A percentile compares a stretch with the other conserved stretches of the same genome.
These are phyloP conservation scores for Epicoccum nigrum DNA, from an alignment of 2,329 filamentous ascomycete genomes.

Conservation along the genomic window DNA sequence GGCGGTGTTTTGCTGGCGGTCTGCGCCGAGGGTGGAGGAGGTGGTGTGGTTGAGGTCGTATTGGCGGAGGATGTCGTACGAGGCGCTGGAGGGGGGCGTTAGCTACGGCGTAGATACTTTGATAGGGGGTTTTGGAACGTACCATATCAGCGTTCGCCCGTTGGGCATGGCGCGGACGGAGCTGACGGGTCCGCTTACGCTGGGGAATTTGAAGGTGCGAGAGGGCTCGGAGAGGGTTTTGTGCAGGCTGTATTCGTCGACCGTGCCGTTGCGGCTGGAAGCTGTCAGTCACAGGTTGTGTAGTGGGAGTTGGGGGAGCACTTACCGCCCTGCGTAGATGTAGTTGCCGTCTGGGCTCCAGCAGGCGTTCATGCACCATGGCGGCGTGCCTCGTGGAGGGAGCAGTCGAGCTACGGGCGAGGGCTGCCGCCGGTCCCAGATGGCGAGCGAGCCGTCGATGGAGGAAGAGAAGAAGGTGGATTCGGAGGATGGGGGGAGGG, in stretches of 20 bases:
- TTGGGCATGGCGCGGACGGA: slow-evolving; percentile 91
- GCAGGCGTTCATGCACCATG: slow-evolving; percentile 97
- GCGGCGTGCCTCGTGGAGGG: slow-evolving; percentile 76
- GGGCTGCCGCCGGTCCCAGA: slow-evolving; percentile 85
- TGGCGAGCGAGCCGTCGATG: slow-evolving; percentile 84
- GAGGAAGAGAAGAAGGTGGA: slow-evolving; percentile 86
- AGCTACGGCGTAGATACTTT: not conserved
- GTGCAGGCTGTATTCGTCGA: slow-evolving; percentile 91
- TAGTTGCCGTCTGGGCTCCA: slow-evolving; percentile 96
- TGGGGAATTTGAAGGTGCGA: slow-evolving; percentile 83
- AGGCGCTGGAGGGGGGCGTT: slow-evolving; percentile 65
- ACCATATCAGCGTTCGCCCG: slow-evolving; percentile 88
- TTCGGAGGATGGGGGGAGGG: slow-evolving; percentile 49
- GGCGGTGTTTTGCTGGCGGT: slow-evolving; percentile 66
- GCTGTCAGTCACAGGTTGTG: not conserved
- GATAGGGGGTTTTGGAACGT: slow-evolving; percentile 32
- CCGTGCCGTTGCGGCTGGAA: slow-evolving; percentile 74
- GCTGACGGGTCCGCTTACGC: slow-evolving; percentile 87
- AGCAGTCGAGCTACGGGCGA: slow-evolving; percentile 80
- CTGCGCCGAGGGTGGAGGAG: not conserved
- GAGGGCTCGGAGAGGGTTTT: slow-evolving; percentile 77
- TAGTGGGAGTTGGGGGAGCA: not conserved
- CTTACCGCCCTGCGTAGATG: slow-evolving; percentile 80
- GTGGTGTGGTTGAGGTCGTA: slow-evolving; percentile 78
- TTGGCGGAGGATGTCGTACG: slow-evolving; percentile 88